These are phyloP conservation scores for Ilex paraguariensis DNA, from an alignment of 305 asterid genomes.

Conservation along the genomic window DNA sequence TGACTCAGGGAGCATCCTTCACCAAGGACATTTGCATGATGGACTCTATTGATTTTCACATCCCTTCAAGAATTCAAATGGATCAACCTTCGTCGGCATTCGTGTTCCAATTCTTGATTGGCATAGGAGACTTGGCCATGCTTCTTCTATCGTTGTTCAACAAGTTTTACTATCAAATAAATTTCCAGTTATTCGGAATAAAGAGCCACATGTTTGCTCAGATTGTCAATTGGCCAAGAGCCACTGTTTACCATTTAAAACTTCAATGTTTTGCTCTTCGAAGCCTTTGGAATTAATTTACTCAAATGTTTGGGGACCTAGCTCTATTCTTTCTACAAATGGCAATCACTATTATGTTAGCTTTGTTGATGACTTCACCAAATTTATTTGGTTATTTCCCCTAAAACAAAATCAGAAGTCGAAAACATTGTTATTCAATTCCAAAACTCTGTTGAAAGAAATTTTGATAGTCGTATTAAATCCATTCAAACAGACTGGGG, in stretches of 20 bases:
- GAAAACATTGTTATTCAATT: not conserved
- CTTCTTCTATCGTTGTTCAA: no score
- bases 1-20: not conserved
- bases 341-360: not conserved
- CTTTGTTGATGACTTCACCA: conserved; percentile 1
- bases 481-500: no score
- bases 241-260: no score
- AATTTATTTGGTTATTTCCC: conserved; percentile 3
- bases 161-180: no score
- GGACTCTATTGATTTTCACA: no score
- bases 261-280: not conserved
- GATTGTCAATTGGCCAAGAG: no score
- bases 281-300: not conserved
- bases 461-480: no score
- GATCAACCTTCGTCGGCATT: not conserved
- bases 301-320: conserved; percentile 1
- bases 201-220: no score
- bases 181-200: no score
- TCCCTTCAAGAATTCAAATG: not conserved
- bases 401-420: not conserved
- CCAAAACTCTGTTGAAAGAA: no score
- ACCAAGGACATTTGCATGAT: not conserved
- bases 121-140: not conserved
- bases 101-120: not conserved
- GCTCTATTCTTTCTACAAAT: not conserved